Conservation (phyloP, 2,329 filamentous ascomycete genomes). For the Bisporella sp. region DNA sequence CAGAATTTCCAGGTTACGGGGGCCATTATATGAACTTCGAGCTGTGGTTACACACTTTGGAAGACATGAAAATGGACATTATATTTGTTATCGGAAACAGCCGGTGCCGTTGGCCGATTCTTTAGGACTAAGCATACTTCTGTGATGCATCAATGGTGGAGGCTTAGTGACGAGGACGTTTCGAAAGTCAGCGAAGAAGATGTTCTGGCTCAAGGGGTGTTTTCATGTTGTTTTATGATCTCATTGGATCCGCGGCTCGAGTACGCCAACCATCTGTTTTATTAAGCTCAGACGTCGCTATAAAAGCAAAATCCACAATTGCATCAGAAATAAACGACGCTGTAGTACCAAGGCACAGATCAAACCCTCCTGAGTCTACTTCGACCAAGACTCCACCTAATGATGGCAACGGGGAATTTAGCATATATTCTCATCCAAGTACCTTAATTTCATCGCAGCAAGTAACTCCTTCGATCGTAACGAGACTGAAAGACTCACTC, state of each 20-base stretch:
- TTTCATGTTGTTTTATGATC: conserved; percentile 97
- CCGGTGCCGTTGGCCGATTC: conserved; percentile 26
- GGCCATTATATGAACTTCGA: conserved; percentile 66
- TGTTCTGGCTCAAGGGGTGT: conserved; percentile 72
- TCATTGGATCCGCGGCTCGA: conserved; percentile 40
- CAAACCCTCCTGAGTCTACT: too few species aligned
- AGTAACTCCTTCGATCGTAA: too few species aligned
- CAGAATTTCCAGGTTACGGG: conserved; percentile 43
- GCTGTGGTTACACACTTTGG: conserved; percentile 87
- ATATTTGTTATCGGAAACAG: conserved; percentile 81
- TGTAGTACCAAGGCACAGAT: too few species aligned
- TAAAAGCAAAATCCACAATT: too few species aligned
- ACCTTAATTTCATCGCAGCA: too few species aligned
- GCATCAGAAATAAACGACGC: too few species aligned
- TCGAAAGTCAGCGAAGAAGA: conserved; percentile 63
- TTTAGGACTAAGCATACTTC: conserved; percentile 19
- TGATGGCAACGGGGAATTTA: too few species aligned
- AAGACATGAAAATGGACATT: conserved; percentile 90
- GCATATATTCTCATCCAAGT: too few species aligned
- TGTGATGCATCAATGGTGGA: conserved; percentile 63
- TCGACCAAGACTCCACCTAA: too few species aligned
- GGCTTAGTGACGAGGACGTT: conserved; percentile 84
- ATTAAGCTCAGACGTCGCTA: too few species aligned
- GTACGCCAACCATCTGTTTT: too few species aligned
- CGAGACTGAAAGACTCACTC: too few species aligned